Evolutionary conservation across 495 filamentous ascomycete species (phyloP), one percentile per base, ranked within the genome.

Genomic region (Podospora appendiculata): DNA sequence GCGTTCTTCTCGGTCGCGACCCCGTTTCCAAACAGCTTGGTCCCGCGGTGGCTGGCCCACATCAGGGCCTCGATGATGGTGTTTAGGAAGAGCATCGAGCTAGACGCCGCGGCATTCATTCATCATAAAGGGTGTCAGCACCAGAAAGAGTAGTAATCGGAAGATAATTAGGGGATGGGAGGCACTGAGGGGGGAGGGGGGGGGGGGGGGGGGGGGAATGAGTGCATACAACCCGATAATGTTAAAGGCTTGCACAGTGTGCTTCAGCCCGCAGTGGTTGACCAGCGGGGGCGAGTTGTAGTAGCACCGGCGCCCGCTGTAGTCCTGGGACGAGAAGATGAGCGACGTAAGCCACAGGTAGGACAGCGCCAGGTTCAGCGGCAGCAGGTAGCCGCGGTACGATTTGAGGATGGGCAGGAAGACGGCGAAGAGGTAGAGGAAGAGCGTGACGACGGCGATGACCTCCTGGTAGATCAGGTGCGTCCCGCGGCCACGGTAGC

Each of bases 151-250:
- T n/a, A n/a, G n/a, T n/a, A n/a, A n/a, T n/a, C n/a, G n/a, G n/a
- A n/a, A n/a, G n/a, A n/a, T n/a, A n/a, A n/a, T n/a, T n/a, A n/a
- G n/a, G n/a, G n/a, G n/a, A n/a, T n/a, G n/a, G n/a, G n/a, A n/a
- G n/a, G n/a, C n/a, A n/a, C n/a, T n/a, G n/a, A n/a, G n/a, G n/a
- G n/a, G n/a, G n/a, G n/a, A n/a, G n/a, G n/a, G n/a, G n/a, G n/a
- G n/a, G n/a, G n/a, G n/a, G n/a, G n/a, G n/a, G n/a, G n/a, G n/a
- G n/a, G n/a, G n/a, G n/a, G n/a, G n/a, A n/a, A n/a, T n/a, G n/a
- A n/a, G n/a, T n/a, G n/a, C 62, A 43, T 6, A 66, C 63, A 66
- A 66, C 10, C 63, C 63, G 14, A 66, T 48, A 14, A 66, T 66
- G 9, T 48, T 32, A 18, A 66, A 66, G 0, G 61, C 61, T 41